A percentile compares a stretch with the other conserved stretches of the same genome.
Conservation (phyloP, 2,329 filamentous ascomycete genomes). For the Sporothrix dimorphospora region DNA sequence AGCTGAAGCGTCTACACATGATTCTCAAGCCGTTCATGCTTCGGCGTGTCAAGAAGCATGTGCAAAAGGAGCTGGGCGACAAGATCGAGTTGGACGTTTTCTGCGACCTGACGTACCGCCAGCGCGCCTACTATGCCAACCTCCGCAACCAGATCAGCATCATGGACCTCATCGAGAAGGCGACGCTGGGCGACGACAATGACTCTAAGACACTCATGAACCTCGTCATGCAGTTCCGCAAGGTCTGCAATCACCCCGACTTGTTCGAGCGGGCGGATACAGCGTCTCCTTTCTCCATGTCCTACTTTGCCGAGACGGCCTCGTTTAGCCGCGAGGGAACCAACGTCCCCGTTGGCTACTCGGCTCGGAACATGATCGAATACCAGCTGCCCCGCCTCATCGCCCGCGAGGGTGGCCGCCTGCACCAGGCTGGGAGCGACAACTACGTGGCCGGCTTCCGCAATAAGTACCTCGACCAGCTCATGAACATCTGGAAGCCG, state of each 20-base stretch:
- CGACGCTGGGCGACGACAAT: constrained; percentile 88
- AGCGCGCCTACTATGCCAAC: constrained; percentile 90
- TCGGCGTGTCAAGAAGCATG: constrained; percentile 98
- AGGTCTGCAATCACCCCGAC: constrained; percentile 98
- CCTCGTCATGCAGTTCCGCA: constrained; percentile 98
- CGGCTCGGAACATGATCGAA: constrained; percentile 81
- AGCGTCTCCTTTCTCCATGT: constrained; percentile 78
- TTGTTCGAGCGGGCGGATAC: constrained; percentile 94
- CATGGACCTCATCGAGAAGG: constrained; percentile 98
- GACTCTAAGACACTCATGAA: constrained; percentile 98
- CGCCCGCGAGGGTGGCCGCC: constrained; percentile 77
- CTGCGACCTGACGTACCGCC: constrained; percentile 94
- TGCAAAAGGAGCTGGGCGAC: constrained; percentile 97
- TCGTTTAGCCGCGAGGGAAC: constrained; percentile 90
- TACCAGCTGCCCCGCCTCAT: constrained; percentile 80
- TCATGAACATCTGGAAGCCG: constrained; percentile 90
- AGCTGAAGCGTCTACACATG: constrained; percentile 96
- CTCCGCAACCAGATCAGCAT: constrained; percentile 97
- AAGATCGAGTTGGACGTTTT: constrained; percentile 97
- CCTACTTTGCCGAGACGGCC: constrained; percentile 91
- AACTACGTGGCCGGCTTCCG: constrained; percentile 80
- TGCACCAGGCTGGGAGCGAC: constrained; percentile 72
- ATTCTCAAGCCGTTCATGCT: constrained; percentile 99
- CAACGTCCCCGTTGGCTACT: constrained; percentile 81
- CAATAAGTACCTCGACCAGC: constrained; percentile 72